Percentiles rank a stretch among this genome's conserved stretches.
Evolutionary conservation across 805 yeast genomes (phyloP).

Genomic region (Candida hungchunana): DNA sequence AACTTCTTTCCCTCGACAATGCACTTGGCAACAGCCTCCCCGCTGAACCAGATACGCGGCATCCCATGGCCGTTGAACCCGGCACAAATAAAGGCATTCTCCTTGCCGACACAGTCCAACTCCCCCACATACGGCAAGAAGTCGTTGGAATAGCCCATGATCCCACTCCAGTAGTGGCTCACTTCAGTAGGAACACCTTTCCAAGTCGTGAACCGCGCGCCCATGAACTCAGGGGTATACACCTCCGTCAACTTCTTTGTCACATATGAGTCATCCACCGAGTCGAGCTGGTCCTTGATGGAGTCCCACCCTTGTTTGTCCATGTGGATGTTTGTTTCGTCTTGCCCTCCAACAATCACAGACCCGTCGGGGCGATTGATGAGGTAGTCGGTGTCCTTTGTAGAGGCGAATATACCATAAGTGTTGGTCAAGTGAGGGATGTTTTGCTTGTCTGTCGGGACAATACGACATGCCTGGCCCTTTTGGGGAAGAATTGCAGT

Average conservation of each 20-base stretch:
- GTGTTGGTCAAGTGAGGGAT: slow-evolving; percentile 35
- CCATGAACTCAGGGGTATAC: slow-evolving; percentile 29
- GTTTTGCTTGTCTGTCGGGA: slow-evolving; percentile 18
- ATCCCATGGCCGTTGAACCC: slow-evolving; percentile 51
- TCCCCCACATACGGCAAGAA: slow-evolving; percentile 41
- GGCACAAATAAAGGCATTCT: slow-evolving; percentile 36
- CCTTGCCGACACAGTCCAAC: slow-evolving; percentile 24
- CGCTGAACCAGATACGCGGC: slow-evolving; percentile 41
- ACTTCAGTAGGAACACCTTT: slow-evolving; percentile 24
- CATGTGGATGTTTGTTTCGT: slow-evolving; percentile 9
- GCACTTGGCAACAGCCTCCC: slow-evolving; percentile 35
- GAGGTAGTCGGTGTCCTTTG: slow-evolving; percentile 31
- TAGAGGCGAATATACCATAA: slow-evolving; percentile 28
- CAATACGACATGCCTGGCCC: slow-evolving; percentile 31
- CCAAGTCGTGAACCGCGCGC: slow-evolving; percentile 31
- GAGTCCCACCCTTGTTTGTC: slow-evolving; percentile 9
- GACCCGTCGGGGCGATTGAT: slow-evolving; percentile 38
- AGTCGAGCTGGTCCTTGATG: slow-evolving; percentile 25
- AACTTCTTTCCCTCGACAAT: slow-evolving; percentile 12
- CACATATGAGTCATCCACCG: slow-evolving; percentile 35
- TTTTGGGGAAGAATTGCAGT: slow-evolving; percentile 33
- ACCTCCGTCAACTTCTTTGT: slow-evolving; percentile 24
- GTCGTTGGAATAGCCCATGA: slow-evolving; percentile 43
- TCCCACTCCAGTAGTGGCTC: slow-evolving; percentile 40
- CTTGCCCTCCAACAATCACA: slow-evolving; percentile 33